Evolutionary conservation across 805 yeast species (phyloP).

Genomic region (Wickerhamomyces kurtzmanii): DNA sequence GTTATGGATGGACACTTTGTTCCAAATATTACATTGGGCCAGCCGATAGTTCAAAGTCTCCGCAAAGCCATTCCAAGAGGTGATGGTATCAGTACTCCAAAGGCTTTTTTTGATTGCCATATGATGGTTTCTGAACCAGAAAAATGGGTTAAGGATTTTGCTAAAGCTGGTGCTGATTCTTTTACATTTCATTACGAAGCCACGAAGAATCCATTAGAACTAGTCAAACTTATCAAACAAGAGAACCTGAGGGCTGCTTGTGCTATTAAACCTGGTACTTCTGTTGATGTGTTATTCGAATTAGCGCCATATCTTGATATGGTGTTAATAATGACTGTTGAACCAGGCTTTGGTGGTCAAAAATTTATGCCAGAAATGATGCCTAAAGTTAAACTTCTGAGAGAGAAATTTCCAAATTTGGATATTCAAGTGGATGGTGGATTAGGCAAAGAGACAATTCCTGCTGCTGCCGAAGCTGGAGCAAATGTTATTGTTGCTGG

Average conservation of each 20-base stretch:
- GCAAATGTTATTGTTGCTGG: slow-evolving; percentile 99
- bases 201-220: slow-evolving; percentile 63
- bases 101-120: slow-evolving; percentile 81
- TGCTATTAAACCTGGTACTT: slow-evolving; percentile 90
- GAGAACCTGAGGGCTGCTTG: slow-evolving; percentile 91
- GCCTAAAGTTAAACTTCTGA: slow-evolving; percentile 81
- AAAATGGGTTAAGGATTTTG: slow-evolving; percentile 88
- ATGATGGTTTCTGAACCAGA: slow-evolving; percentile 96
- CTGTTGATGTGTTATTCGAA: slow-evolving; percentile 72
- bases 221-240: slow-evolving; percentile 66
- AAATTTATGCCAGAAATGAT: slow-evolving; percentile 92
- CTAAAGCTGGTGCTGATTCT: slow-evolving; percentile 90
- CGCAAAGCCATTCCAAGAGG: slow-evolving; percentile 70
- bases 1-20: slow-evolving; percentile 99
- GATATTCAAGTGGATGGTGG: slow-evolving; percentile 98
- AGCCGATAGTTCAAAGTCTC: slow-evolving; percentile 74
- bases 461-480: slow-evolving; percentile 89
- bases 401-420: slow-evolving; percentile 65
- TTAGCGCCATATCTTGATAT: slow-evolving; percentile 74
- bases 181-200: slow-evolving; percentile 96
- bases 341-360: slow-evolving; percentile 99
- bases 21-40: slow-evolving; percentile 92
- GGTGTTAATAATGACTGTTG: slow-evolving; percentile 98
- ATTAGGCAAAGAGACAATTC: slow-evolving; percentile 75
- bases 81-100: slow-evolving; percentile 31